Evolutionary conservation across 305 asterid genomes (phyloP).

Genomic region (Fraxinus angustifolia): DNA sequence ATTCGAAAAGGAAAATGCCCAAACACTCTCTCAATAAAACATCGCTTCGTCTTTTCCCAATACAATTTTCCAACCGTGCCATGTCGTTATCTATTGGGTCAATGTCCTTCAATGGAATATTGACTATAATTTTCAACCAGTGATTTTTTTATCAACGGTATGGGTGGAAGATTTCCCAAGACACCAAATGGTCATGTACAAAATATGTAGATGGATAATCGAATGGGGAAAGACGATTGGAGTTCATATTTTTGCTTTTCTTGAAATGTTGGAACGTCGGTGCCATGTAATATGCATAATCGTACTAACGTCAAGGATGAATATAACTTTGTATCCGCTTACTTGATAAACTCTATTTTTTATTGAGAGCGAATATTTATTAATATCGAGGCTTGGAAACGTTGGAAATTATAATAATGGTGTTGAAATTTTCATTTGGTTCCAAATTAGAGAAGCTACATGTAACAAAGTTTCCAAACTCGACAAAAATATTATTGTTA

Average conservation of each 20-base stretch:
- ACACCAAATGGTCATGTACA: too few species aligned
- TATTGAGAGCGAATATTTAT: not conserved
- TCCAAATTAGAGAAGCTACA: too few species aligned
- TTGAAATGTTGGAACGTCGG: not conserved
- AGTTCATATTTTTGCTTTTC: not conserved
- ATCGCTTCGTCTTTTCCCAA: not conserved
- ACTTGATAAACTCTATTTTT: not conserved
- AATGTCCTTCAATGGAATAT: not conserved
- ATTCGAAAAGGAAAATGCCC: constrained; percentile 29
- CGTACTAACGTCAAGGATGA: not conserved
- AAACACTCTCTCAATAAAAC: constrained; percentile 19
- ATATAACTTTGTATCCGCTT: not conserved
- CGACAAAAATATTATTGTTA: too few species aligned
- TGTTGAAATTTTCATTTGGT: too few species aligned
- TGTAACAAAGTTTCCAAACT: too few species aligned
- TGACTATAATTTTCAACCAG: not conserved
- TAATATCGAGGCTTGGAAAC: not conserved
- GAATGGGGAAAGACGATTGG: not conserved
- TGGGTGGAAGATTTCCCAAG: too few species aligned
- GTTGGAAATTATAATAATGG: too few species aligned
- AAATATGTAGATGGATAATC: not conserved
- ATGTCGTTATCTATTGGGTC: not conserved
- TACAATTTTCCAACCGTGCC: not conserved
- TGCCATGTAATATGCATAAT: not conserved
- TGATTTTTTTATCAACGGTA: not conserved